A percentile compares a stretch with the other conserved stretches of the same genome.
These are phyloP conservation scores for Whalleya microplaca DNA, from an alignment of 2,329 filamentous ascomycete genomes.

Conservation along the genomic window DNA sequence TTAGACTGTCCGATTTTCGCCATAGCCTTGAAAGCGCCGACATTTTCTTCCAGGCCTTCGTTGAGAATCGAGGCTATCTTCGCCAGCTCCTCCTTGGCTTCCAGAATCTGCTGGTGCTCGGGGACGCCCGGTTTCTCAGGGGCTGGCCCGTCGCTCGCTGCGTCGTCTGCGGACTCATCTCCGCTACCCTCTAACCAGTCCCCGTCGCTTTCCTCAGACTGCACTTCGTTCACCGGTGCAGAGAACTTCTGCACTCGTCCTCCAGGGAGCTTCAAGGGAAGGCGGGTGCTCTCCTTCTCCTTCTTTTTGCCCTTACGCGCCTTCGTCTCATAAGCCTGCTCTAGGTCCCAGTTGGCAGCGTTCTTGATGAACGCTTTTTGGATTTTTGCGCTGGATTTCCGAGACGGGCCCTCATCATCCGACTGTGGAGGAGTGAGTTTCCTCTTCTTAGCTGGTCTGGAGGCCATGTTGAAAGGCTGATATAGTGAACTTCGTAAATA, in stretches of 20 bases:
- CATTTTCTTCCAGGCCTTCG: constrained; percentile 91
- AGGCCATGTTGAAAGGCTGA: constrained; percentile 45
- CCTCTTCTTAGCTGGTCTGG: constrained; percentile 58
- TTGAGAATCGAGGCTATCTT: constrained; percentile 80
- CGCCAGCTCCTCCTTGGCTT: constrained; percentile 91
- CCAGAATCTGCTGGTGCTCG: constrained; percentile 76
- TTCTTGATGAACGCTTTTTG: constrained; percentile 71
- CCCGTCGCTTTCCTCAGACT: constrained; percentile 60
- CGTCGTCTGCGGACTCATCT: constrained; percentile 53
- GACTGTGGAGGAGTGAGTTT: constrained; percentile 58
- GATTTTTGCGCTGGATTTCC: constrained; percentile 41
- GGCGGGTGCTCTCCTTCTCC: constrained; percentile 69
- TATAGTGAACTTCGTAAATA: background rate
- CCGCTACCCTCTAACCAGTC: constrained; percentile 67
- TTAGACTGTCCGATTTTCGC: constrained; percentile 72
- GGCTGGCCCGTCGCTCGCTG: constrained; percentile 39
- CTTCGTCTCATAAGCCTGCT: constrained; percentile 85
- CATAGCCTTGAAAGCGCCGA: constrained; percentile 76
- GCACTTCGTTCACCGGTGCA: constrained; percentile 61
- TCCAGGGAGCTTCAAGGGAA: constrained; percentile 86
- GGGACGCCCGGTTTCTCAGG: constrained; percentile 67
- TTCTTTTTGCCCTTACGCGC: constrained; percentile 75
- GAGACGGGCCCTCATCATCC: constrained; percentile 47
- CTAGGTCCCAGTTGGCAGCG: constrained; percentile 84
- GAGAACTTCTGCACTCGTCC: constrained; percentile 69